phyloP scores from a whole-genome alignment of 345 rosid species.

The Euclidium syriacum region DNA sequence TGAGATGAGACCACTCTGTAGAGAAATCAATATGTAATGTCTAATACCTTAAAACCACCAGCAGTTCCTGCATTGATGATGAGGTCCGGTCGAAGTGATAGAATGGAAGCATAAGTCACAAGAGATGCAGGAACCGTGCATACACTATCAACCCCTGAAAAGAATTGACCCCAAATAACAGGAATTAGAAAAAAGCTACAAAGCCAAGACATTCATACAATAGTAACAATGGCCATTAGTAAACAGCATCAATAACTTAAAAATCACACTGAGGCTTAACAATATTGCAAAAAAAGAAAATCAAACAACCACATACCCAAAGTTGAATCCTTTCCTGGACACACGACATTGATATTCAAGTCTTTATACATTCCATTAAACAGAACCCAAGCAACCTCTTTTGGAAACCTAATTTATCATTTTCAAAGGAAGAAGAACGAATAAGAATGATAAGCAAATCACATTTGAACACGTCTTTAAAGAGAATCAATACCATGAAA shows the following conservation, averaged over 20 bases:
- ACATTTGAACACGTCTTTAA: too few species aligned
- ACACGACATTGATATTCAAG: slow-evolving; percentile 52
- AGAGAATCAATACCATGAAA: too few species aligned
- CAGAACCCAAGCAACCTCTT: slow-evolving; percentile 80
- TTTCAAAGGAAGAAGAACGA: neutral
- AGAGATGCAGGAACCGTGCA: slow-evolving; percentile 85
- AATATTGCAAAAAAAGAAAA: neutral
- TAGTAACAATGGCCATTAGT: neutral
- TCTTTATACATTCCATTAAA: slow-evolving; percentile 68
- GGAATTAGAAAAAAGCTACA: neutral
- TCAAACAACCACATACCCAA: slow-evolving; percentile 37
- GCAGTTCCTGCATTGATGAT: slow-evolving; percentile 89
- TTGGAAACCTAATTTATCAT: slow-evolving; percentile 54
- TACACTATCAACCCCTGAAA: slow-evolving; percentile 74
- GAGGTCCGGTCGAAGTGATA: slow-evolving; percentile 64
- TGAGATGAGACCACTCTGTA: neutral
- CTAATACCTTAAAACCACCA: slow-evolving; percentile 84
- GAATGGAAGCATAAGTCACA: slow-evolving; percentile 78
- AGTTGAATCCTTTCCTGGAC: slow-evolving; percentile 76
- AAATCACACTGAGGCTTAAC: neutral
- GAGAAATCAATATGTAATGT: neutral
- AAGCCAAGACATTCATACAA: neutral
- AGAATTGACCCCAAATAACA: slow-evolving; percentile 8
- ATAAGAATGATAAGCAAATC: neutral
- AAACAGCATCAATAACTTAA: neutral